A percentile compares a stretch with the other conserved stretches of the same genome.
Conservation (phyloP, 805 yeast species). For the Sugiyamaella chiloensis region DNA sequence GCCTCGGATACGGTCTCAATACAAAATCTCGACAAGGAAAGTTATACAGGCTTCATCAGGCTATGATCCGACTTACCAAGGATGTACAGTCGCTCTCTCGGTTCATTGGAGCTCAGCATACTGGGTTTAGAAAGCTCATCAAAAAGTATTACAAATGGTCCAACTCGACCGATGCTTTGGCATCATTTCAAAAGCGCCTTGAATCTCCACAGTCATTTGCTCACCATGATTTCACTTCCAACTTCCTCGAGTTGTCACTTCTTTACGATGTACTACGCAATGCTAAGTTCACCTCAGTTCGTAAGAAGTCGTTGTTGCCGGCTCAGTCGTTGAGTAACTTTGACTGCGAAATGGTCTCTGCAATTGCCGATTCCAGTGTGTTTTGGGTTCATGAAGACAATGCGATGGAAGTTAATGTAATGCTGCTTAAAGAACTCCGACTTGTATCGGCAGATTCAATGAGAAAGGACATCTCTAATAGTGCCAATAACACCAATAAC, state of each 20-base stretch:
- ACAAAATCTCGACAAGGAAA: slow-evolving; percentile 24
- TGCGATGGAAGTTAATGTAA: slow-evolving; percentile 50
- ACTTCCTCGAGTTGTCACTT: slow-evolving; percentile 58
- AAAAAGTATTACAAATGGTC: slow-evolving; percentile 61
- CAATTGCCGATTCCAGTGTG: slow-evolving; percentile 36
- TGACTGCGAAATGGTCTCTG: slow-evolving; percentile 35
- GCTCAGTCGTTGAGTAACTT: slow-evolving; percentile 26
- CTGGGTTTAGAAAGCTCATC: slow-evolving; percentile 66
- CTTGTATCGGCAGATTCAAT: slow-evolving; percentile 30
- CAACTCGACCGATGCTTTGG: slow-evolving; percentile 25
- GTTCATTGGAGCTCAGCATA: slow-evolving; percentile 68
- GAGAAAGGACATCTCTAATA: slow-evolving; percentile 4
- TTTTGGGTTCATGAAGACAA: slow-evolving; percentile 63
- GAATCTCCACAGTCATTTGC: slow-evolving; percentile 55
- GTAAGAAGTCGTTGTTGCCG: slow-evolving; percentile 19
- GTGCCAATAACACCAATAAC: neutral
- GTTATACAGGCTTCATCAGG: slow-evolving; percentile 33
- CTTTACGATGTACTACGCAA: slow-evolving; percentile 49
- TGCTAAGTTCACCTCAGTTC: slow-evolving; percentile 25
- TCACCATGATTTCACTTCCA: slow-evolving; percentile 55
- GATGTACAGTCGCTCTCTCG: slow-evolving; percentile 66
- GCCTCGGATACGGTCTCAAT: slow-evolving; percentile 10
- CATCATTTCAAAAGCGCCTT: slow-evolving; percentile 33
- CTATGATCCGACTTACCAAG: slow-evolving; percentile 42
- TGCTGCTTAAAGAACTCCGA: slow-evolving; percentile 43